Evolutionary conservation across 2,329 filamentous ascomycete genomes (phyloP), one percentile per base, ranked within the genome.

Genomic region (Neofusicoccum cordaticola): DNA sequence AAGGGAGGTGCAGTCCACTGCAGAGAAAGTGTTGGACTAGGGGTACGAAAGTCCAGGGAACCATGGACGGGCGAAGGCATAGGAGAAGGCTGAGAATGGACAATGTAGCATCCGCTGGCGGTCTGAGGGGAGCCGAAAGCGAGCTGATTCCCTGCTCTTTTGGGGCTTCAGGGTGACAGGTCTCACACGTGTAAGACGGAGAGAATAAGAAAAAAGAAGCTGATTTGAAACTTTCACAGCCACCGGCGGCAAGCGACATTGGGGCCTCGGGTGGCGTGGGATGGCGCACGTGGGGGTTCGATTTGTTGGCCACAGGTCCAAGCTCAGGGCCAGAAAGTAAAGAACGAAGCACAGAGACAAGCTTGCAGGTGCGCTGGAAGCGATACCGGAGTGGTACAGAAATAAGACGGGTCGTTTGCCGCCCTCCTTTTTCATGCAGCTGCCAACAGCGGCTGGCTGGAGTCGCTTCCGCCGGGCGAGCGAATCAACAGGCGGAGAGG

Each of bases 161-260:
- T 31, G 27, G 27, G 27, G 7, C 27, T 31, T 31, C 27, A 31
- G 27, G 27, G 27, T 7, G 27, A 31, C 27, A 2, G 27, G 27
- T 31, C 27, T 31, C 27, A 31, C 4, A 5, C 27, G 27, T 47
- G 47, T 27, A 50, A 34, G 22, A 11, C n/a, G 35, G 35, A 22
- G 3, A 8, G 19, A 41, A 56, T 4, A 22, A 41, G 19, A 15
- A 27, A 56, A 41, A 31, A 12, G 34, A 31, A 31, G 34, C n/a
- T 39, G n/a, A 17, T 31, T n/a, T 42, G 13, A 45, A 45, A 58
- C 39, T 34, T 58, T 58, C 31, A 34, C 53, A 60, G 56, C 56
- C 56, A 60, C 56, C 27, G 13, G 56, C 56, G 56, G 56, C 56
- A 60, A 60, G 56, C 56, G 56, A 60, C 56, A 60, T 60, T 60